A percentile compares a stretch with the other conserved stretches of the same genome.
phyloP scores from a whole-genome alignment of 345 rosid species.

The Populus nigra region DNA sequence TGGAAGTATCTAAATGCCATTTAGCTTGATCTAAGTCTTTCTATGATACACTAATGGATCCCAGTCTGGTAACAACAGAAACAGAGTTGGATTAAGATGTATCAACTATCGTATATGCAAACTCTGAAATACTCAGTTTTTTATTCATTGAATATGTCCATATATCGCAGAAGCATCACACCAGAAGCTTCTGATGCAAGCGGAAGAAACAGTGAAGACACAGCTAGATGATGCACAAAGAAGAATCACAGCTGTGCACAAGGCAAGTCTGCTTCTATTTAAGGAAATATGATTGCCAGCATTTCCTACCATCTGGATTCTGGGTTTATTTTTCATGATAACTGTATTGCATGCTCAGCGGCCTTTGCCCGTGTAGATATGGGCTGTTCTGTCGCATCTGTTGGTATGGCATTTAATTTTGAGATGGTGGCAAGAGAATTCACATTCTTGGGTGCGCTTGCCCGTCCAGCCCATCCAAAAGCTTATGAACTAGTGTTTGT shows the following conservation, averaged over 20 bases:
- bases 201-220: slow-evolving; percentile 58
- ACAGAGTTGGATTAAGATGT: background rate
- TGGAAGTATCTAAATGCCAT: background rate
- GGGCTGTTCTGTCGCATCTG: background rate
- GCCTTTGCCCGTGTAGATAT: no score
- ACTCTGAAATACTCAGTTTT: background rate
- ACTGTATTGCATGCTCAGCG: no score
- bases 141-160: background rate
- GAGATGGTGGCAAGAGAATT: background rate
- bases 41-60: background rate
- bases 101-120: background rate
- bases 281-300: background rate
- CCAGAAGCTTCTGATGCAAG: slow-evolving; percentile 60
- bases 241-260: slow-evolving; percentile 53
- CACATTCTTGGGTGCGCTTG: background rate
- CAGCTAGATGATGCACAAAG: slow-evolving; percentile 60
- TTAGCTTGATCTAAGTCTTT: background rate
- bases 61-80: background rate
- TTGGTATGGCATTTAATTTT: background rate
- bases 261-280: slow-evolving; percentile 52
- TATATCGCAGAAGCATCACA: slow-evolving; percentile 60
- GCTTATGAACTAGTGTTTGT: slow-evolving; percentile 1
- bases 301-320: background rate
- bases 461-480: background rate
- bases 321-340: background rate